A percentile compares a stretch with the other conserved stretches of the same genome.
Evolutionary conservation across 2,329 filamentous ascomycete genomes (phyloP).

Genomic region (Metarhizium rileyi): DNA sequence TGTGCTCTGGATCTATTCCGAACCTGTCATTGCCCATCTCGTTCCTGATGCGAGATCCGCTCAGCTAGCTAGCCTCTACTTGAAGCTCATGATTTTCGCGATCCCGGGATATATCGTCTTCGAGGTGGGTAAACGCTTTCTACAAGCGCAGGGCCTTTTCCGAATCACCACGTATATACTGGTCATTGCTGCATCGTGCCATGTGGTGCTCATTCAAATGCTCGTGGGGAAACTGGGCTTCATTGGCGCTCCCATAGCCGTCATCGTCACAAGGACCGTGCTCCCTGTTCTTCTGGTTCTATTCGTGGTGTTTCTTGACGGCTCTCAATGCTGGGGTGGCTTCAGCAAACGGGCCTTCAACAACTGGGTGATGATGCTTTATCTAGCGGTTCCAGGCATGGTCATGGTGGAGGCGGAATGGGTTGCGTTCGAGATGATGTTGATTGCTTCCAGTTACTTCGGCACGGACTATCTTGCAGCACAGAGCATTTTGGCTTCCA

Average conservation of each 20-base stretch:
- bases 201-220: conserved; percentile 63
- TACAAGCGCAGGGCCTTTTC: conserved; percentile 73
- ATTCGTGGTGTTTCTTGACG: conserved; percentile 63
- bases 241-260: conserved; percentile 68
- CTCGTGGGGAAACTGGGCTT: conserved; percentile 61
- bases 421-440: conserved; percentile 80
- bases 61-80: conserved; percentile 57
- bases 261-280: conserved; percentile 64
- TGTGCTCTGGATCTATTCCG: conserved; percentile 57
- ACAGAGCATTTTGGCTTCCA: conserved; percentile 69
- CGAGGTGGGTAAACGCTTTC: conserved; percentile 65
- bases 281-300: conserved; percentile 62
- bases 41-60: conserved; percentile 44
- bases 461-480: conserved; percentile 70
- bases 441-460: conserved; percentile 65
- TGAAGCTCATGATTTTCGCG: conserved; percentile 58
- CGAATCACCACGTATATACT: conserved; percentile 65
- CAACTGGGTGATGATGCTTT: conserved; percentile 73
- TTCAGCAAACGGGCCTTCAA: conserved; percentile 56
- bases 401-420: conserved; percentile 89
- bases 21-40: conserved; percentile 43
- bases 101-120: conserved; percentile 66
- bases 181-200: conserved; percentile 62
- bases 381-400: conserved; percentile 73
- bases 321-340: conserved; percentile 70